Evolutionary conservation across 2,329 filamentous ascomycete genomes (phyloP), one percentile per base, ranked within the genome.

Genomic region (Diaporthe velutina): DNA sequence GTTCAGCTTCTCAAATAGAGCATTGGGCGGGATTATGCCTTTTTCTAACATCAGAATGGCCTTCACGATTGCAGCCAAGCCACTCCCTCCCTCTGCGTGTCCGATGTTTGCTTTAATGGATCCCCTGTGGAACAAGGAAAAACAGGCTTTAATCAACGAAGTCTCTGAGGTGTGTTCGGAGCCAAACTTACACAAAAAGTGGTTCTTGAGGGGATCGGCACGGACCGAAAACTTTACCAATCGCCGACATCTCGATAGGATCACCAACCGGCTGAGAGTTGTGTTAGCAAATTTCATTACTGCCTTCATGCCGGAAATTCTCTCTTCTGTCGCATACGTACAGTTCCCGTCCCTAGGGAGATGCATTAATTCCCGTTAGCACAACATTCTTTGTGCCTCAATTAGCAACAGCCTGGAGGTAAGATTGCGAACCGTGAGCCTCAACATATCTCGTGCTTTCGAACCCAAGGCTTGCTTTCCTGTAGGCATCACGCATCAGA

Each of bases 211-310:
- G 15, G 3, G 74, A 75, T 4, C 71, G 35, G 33, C 9, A 58
- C 10, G 10, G n/a, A 15, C 38, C 3, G 6, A 58, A 71, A 7
- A 19, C 68, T 3, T 17, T 82, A 0, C 73, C 76, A 6, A 84
- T 79, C 0, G 82, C 85, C 0, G 73, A 58, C 0, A 82, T 80
- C 74, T 88, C 86, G 1, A 76, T 77, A 0, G 83, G 82, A 60
- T 87, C 86, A 3, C 86, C 86, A 2, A 82, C 35, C 12, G 35
- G 81, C n/a, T 73, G 78, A 3, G 86, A 87, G 1, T 22, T 22
- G 45, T 38, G 35, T 38, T 38, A 38, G 35, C 35, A 38, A 38
- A 38, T 2, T 38, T 38, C 35, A 38, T 38, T 9, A 38, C 35
- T 38, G 35, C 35, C 35, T n/a, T 38, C 35, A 38, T 5, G 35